A percentile compares a stretch with the other conserved stretches of the same genome.
phyloP scores from a whole-genome alignment of 1,284 basidiomycete genomes.

The Laetiporus sulphureus region DNA sequence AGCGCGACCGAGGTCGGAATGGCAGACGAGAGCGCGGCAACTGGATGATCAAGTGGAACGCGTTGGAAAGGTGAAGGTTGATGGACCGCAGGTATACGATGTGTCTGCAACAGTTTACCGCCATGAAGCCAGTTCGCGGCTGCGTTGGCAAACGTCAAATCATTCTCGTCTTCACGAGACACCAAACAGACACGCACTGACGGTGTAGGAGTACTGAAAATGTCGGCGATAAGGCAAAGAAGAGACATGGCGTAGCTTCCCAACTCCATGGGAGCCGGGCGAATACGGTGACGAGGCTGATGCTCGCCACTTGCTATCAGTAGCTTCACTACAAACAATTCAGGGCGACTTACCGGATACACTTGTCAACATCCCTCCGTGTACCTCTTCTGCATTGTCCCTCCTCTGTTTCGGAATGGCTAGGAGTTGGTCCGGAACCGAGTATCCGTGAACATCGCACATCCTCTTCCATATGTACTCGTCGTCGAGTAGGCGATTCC shows the following conservation, averaged over 20 bases:
- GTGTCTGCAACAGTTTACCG: constrained; percentile 70
- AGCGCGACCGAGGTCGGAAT: constrained; percentile 78
- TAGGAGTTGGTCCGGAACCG: constrained; percentile 5
- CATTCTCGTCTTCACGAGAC: too few species aligned
- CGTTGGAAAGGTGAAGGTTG: constrained; percentile 10
- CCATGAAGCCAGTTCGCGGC: constrained; percentile 85
- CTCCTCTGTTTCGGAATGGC: constrained; percentile 4
- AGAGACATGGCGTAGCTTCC: too few species aligned
- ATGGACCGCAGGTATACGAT: constrained; percentile 45
- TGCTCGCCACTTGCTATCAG: too few species aligned
- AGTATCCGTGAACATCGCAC: constrained; percentile 59
- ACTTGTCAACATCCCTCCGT: not conserved
- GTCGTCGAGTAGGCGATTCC: constrained; percentile 76
- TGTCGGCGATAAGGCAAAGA: constrained; percentile 58
- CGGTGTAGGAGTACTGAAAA: constrained; percentile 76
- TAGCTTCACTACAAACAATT: too few species aligned
- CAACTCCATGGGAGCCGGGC: constrained; percentile 6
- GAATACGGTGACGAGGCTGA: too few species aligned
- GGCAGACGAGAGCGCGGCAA: constrained; percentile 13
- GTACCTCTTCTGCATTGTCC: too few species aligned
- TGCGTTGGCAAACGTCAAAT: too few species aligned
- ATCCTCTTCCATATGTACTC: constrained; percentile 83
- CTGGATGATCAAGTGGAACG: constrained; percentile 12
- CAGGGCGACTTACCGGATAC: constrained; percentile 1
- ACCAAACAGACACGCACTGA: too few species aligned